Percentiles rank a stretch among this genome's conserved stretches.
Conservation (phyloP, 768 basidiomycete genomes). For the Hypsizygus marmoreus region DNA sequence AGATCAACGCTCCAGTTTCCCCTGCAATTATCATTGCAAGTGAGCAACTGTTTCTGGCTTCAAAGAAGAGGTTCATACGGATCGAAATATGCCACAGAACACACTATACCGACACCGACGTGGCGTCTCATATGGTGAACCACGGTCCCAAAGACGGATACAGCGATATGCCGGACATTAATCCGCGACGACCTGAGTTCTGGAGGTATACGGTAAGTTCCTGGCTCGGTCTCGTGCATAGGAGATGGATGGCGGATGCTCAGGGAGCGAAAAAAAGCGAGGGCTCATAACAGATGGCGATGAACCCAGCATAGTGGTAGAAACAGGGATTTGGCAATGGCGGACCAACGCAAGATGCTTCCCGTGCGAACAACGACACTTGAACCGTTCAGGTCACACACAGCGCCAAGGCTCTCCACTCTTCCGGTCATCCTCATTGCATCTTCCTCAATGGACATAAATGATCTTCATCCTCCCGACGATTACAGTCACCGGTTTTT, state of each 20-base stretch:
- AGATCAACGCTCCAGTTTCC: conserved; percentile 85
- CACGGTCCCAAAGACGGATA: conserved; percentile 2
- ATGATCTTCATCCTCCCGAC: conserved; percentile 77
- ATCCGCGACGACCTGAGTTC: neutral
- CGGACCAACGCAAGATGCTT: conserved; percentile 28
- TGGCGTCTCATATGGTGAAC: conserved; percentile 40
- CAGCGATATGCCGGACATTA: neutral
- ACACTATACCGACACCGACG: conserved; percentile 69
- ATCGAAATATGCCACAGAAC: conserved; percentile 75
- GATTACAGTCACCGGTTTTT: conserved; percentile 84
- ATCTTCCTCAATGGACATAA: conserved; percentile 39
- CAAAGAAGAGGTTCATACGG: conserved; percentile 45
- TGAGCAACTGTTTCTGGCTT: neutral
- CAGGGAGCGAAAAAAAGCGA: conserved; percentile 7
- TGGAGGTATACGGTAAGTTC: conserved; percentile 3
- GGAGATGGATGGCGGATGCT: conserved; percentile 7
- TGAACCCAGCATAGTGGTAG: conserved; percentile 34
- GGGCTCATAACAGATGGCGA: conserved; percentile 31
- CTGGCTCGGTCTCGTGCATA: neutral
- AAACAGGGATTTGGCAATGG: conserved; percentile 20
- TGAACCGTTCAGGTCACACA: neutral
- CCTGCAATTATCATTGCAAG: conserved; percentile 26
- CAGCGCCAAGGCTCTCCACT: neutral
- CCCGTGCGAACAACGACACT: conserved; percentile 30
- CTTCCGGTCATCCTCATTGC: conserved; percentile 11